Percentiles rank a stretch among this genome's conserved stretches.
Evolutionary conservation across 2,329 filamentous ascomycete species (phyloP).

Genomic region (Harringtonia lauricola): DNA sequence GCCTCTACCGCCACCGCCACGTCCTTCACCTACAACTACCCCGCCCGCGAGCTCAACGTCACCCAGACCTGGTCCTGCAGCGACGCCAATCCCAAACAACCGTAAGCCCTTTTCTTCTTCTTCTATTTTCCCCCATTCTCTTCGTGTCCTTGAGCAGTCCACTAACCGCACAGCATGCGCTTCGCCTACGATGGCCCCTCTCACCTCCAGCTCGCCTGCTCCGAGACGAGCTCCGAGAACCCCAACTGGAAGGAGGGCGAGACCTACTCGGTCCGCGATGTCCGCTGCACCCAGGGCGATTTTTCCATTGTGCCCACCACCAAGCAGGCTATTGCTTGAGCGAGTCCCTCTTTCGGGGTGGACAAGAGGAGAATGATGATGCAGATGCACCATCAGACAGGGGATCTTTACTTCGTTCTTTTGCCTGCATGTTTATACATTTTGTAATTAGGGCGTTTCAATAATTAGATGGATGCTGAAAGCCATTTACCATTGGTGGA

Average conservation of each 20-base stretch:
- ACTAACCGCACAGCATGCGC: conserved; percentile 15
- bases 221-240: conserved; percentile 22
- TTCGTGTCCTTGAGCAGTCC: too few relatives aligned
- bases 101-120: conserved; percentile 17
- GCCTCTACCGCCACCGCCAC: conserved; percentile 16
- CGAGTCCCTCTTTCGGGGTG: background rate
- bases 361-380: background rate
- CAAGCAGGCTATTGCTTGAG: conserved; percentile 24
- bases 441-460: too few relatives aligned
- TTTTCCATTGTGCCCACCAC: conserved; percentile 18
- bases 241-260: conserved; percentile 27
- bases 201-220: conserved; percentile 24
- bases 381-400: background rate
- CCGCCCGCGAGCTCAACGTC: conserved; percentile 24
- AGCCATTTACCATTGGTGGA: too few relatives aligned
- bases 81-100: conserved; percentile 25
- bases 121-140: background rate
- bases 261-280: conserved; percentile 24
- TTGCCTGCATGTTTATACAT: too few relatives aligned
- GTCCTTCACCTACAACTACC: conserved; percentile 30
- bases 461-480: too few relatives aligned
- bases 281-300: conserved; percentile 21
- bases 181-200: conserved; percentile 21
- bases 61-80: conserved; percentile 39
- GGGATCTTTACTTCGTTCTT: background rate